A percentile compares a stretch with the other conserved stretches of the same genome.
Evolutionary conservation across 768 basidiomycete genomes (phyloP).

Genomic region (Russula olivacea): DNA sequence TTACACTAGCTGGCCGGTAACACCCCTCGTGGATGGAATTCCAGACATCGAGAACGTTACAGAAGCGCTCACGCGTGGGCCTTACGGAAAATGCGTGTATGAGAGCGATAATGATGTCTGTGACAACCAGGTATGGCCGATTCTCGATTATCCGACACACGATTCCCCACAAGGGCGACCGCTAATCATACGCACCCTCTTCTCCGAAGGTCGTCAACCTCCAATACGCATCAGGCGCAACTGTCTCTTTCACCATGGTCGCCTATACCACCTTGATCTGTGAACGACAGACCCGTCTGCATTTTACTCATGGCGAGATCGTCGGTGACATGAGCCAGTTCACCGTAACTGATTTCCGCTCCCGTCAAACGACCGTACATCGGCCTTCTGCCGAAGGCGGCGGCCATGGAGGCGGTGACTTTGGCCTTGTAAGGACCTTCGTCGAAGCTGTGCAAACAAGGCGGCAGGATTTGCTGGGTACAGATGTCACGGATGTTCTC

Average conservation of each 20-base stretch:
- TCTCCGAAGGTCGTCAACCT: conserved; percentile 66
- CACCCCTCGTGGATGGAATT: conserved; percentile 66
- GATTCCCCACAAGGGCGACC: not conserved
- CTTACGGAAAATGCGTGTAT: conserved; percentile 82
- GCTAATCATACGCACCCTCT: not conserved
- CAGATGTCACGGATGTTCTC: conserved; percentile 61
- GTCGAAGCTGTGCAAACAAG: conserved; percentile 64
- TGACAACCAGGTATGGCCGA: conserved; percentile 60
- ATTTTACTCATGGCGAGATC: conserved; percentile 84
- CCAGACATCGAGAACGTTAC: conserved; percentile 86
- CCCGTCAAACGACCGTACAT: conserved; percentile 40
- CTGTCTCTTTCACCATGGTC: conserved; percentile 85
- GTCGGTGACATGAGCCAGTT: conserved; percentile 79
- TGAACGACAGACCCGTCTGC: conserved; percentile 75
- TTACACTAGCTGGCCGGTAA: conserved; percentile 56
- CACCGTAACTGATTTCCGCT: conserved; percentile 72
- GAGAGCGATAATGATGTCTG: conserved; percentile 82
- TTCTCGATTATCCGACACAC: not conserved
- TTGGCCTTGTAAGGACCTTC: conserved; percentile 69
- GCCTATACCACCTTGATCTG: conserved; percentile 78
- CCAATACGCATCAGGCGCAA: conserved; percentile 75
- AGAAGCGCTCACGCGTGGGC: conserved; percentile 58
- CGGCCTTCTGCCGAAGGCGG: conserved; percentile 54
- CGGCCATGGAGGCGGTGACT: conserved; percentile 80
- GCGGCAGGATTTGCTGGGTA: conserved; percentile 60